Evolutionary conservation across 2,329 filamentous ascomycete species (phyloP).

Genomic region (Thielaviopsis ethacetica): DNA sequence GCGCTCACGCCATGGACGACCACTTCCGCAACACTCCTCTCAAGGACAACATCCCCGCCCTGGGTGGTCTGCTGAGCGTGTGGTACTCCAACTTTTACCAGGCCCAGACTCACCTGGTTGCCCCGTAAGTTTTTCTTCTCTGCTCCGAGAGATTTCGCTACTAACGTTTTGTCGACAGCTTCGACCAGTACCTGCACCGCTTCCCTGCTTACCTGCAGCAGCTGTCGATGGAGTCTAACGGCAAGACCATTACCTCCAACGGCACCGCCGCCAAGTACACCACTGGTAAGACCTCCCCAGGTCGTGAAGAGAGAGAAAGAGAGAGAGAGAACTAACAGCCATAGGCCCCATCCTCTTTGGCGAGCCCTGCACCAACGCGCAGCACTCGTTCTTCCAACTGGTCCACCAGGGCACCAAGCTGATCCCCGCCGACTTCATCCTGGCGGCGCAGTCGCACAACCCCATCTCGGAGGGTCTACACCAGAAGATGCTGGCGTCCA

Average conservation of each 20-base stretch:
- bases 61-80: slow-evolving; percentile 85
- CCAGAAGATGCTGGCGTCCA: slow-evolving; percentile 89
- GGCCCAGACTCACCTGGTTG: slow-evolving; percentile 91
- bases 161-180: slow-evolving; percentile 32
- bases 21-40: slow-evolving; percentile 88
- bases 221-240: slow-evolving; percentile 98
- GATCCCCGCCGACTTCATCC: slow-evolving; percentile 94
- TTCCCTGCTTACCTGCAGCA: slow-evolving; percentile 99
- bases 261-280: slow-evolving; percentile 90
- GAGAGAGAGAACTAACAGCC: slow-evolving; percentile 13
- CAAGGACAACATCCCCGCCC: slow-evolving; percentile 83
- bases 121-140: slow-evolving; percentile 48
- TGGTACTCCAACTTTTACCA: slow-evolving; percentile 99
- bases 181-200: slow-evolving; percentile 97
- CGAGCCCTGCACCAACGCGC: slow-evolving; percentile 95
- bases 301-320: not conserved
- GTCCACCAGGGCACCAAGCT: slow-evolving; percentile 98
- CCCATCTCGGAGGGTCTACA: slow-evolving; percentile 81
- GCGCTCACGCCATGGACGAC: slow-evolving; percentile 95
- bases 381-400: slow-evolving; percentile 99
- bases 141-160: not conserved
- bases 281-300: slow-evolving; percentile 47
- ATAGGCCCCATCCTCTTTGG: slow-evolving; percentile 77
- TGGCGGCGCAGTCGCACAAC: slow-evolving; percentile 94
- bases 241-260: slow-evolving; percentile 88